Evolutionary conservation across 345 rosid genomes (phyloP), one percentile per base, ranked within the genome.

Genomic region (Cardamine chenopodiifolia): DNA sequence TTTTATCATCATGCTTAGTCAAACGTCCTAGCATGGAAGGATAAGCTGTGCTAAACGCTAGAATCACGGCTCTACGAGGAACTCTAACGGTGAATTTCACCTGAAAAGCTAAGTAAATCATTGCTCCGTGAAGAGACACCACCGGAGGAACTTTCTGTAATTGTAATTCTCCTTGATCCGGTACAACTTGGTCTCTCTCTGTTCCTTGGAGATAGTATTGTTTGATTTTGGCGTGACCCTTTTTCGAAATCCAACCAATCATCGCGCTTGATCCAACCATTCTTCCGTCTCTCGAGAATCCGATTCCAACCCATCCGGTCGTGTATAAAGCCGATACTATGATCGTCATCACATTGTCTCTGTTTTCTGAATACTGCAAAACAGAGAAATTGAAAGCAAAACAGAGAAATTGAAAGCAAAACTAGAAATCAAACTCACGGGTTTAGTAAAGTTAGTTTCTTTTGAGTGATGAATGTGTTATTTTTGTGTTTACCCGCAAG

Each of bases 221-320:
- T 61, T 88, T 84, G 77, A 94, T 85, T 70, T 78, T 90, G 1
- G 95, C 82, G 9, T 80, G 89, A 58, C 97, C 98, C 77, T 88
- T 84, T 62, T 76, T 87, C 71, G 80, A 87, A 18, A 94, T 78
- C 97, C 96, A 94, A 8, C 98, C 97, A 9, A 88, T 85, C 90
- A 91, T 88, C 7, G 96, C 95, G 62, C 93, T 94, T 1, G 97
- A 90, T 26, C 98, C 98, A 19, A 81, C 81, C 98, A 94, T 94
- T 85, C 76, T 80, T n/a, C 98, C 97, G 29, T 90, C 89, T 76
- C 62, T 87, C 0, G 97, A 94, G 76, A 91, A 94, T 7, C 97
- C 98, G 0, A 94, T 85, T 11, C 97, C 93, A 8, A 90, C 95
- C 98, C 98, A 91, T 10, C 98, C 98, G 9, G 86, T 86, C 1